These are phyloP conservation scores for Pseudopithomyces maydicus DNA, from an alignment of 2,329 filamentous ascomycete species.

Conservation along the genomic window DNA sequence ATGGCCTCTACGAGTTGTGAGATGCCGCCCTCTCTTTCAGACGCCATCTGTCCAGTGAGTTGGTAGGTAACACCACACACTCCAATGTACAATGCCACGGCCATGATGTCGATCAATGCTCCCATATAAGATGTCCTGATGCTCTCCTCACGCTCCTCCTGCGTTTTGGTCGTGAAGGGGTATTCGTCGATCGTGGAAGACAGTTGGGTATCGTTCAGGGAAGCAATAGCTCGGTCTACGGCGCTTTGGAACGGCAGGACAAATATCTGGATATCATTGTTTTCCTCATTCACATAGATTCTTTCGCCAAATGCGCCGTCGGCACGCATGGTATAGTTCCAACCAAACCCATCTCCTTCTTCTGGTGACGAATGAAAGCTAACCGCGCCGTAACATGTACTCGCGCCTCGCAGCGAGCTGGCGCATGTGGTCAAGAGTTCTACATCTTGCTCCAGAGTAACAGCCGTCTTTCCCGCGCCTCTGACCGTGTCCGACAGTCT, in stretches of 20 bases:
- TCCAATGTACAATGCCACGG: conserved; percentile 77
- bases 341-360: conserved; percentile 68
- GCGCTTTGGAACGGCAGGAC: conserved; percentile 78
- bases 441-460: conserved; percentile 60
- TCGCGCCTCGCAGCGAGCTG: conserved; percentile 63
- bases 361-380: conserved; percentile 76
- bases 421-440: conserved; percentile 68
- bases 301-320: conserved; percentile 72
- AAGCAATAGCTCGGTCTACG: conserved; percentile 74
- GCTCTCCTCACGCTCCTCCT: conserved; percentile 66
- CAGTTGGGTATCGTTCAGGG: conserved; percentile 52
- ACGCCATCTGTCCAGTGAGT: conserved; percentile 81
- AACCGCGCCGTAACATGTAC: conserved; percentile 73
- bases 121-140: conserved; percentile 75
- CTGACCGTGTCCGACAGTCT: conserved; percentile 63
- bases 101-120: conserved; percentile 75
- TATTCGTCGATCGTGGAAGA: conserved; percentile 63
- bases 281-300: conserved; percentile 66
- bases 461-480: conserved; percentile 60
- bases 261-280: conserved; percentile 79
- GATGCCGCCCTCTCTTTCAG: conserved; percentile 85
- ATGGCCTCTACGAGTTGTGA: conserved; percentile 88
- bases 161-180: conserved; percentile 74
- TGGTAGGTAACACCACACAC: conserved; percentile 86
- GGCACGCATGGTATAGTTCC: conserved; percentile 86